Evolutionary conservation across 306 rosid species (phyloP).

Genomic region (Cucurbita pepo): DNA sequence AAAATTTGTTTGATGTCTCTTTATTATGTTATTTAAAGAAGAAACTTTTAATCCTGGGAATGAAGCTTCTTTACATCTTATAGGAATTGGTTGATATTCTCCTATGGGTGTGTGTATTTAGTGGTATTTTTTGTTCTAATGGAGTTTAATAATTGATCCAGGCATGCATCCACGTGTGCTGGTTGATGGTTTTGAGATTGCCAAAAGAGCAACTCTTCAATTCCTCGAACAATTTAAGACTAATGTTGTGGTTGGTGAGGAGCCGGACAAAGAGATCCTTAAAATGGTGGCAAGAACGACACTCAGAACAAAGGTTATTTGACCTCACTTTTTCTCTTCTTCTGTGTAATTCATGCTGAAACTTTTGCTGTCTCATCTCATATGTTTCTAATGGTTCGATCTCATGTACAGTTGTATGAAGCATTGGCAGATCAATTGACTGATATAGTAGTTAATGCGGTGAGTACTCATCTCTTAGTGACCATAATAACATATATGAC

Average conservation of each 20-base stretch:
- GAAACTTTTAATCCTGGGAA: not conserved
- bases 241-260: constrained; percentile 70
- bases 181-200: constrained; percentile 97
- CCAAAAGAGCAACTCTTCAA: constrained; percentile 77
- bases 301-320: constrained; percentile 67
- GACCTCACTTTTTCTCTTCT: not conserved
- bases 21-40: not conserved
- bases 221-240: constrained; percentile 83
- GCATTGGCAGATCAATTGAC: constrained; percentile 83
- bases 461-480: constrained; percentile 18
- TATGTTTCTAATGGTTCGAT: not conserved
- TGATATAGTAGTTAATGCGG: constrained; percentile 67
- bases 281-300: constrained; percentile 94
- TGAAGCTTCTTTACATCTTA: not conserved
- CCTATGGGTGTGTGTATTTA: not conserved
- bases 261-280: constrained; percentile 84
- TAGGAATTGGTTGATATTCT: not conserved
- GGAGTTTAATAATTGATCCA: constrained; percentile 7
- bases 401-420: constrained; percentile 61
- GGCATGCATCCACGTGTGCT: constrained; percentile 98
- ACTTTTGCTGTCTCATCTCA: not conserved
- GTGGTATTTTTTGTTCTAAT: not conserved
- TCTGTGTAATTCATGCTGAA: not conserved
- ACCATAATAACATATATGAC: not conserved
- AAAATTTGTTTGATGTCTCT: not conserved